Evolutionary conservation across 371 early-diverging fungal genomes (phyloP).

Genomic region (Mortierella sp.): DNA sequence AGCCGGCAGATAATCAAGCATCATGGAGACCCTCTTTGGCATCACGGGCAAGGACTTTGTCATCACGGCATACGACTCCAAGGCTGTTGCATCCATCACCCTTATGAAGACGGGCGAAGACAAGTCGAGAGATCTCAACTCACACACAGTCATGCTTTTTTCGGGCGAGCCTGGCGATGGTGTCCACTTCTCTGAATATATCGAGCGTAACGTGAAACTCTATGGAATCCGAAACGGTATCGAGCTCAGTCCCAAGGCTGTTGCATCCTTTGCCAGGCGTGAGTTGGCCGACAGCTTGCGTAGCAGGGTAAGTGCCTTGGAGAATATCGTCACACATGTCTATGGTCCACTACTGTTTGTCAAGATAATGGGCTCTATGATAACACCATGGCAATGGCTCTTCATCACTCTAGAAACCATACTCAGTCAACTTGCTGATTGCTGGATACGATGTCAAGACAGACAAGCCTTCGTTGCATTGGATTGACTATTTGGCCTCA

Average conservation of each 20-base stretch:
- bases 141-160: constrained; percentile 85
- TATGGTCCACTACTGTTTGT: too few relatives aligned
- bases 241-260: constrained; percentile 82
- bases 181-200: constrained; percentile 94
- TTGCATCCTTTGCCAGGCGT: constrained; percentile 87
- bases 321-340: too few relatives aligned
- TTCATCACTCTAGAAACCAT: constrained; percentile 82
- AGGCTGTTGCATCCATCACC: constrained; percentile 87
- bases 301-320: constrained; percentile 72
- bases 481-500: constrained; percentile 93
- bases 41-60: constrained; percentile 96
- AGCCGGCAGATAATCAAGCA: not conserved
- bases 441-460: constrained; percentile 86
- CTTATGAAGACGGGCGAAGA: constrained; percentile 93
- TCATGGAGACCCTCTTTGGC: constrained; percentile 93
- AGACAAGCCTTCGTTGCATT: constrained; percentile 82
- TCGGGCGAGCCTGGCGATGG: constrained; percentile 96
- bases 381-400: too few relatives aligned
- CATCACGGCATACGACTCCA: constrained; percentile 86
- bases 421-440: constrained; percentile 90
- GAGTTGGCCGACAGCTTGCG: constrained; percentile 90
- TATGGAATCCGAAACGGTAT: constrained; percentile 87
- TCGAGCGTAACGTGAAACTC: constrained; percentile 92
- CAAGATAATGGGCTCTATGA: too few relatives aligned
- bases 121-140: constrained; percentile 86